phyloP scores from a whole-genome alignment of 495 filamentous ascomycete genomes.

The Neohortaea acidophila region DNA sequence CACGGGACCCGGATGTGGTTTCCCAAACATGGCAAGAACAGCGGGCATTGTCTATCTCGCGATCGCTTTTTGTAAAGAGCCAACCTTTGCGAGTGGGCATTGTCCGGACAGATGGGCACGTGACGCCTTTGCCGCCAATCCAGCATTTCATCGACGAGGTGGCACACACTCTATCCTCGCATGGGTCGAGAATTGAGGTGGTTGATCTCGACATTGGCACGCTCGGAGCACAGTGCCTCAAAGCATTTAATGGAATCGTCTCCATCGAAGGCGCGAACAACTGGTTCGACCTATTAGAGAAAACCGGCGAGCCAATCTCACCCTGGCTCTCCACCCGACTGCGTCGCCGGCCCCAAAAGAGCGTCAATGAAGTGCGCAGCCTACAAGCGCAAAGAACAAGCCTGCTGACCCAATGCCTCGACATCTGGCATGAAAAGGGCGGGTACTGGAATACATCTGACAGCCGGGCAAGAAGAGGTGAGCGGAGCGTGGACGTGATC shows the following conservation, averaged over 20 bases:
- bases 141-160: slow-evolving; percentile 39
- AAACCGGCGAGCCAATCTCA: slow-evolving; percentile 39
- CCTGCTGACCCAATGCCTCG: slow-evolving; percentile 40
- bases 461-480: background rate
- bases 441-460: slow-evolving; percentile 7
- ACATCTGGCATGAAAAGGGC: slow-evolving; percentile 36
- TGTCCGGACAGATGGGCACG: slow-evolving; percentile 40
- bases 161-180: slow-evolving; percentile 26
- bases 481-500: slow-evolving; percentile 23
- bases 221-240: slow-evolving; percentile 37
- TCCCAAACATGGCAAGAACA: slow-evolving; percentile 22
- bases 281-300: slow-evolving; percentile 41
- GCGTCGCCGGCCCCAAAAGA: slow-evolving; percentile 29
- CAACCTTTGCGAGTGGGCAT: slow-evolving; percentile 38
- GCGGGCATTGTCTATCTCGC: background rate
- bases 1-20: slow-evolving; percentile 23
- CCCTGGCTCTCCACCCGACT: slow-evolving; percentile 41
- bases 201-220: slow-evolving; percentile 38
- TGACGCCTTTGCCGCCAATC: slow-evolving; percentile 45
- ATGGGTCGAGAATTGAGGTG: slow-evolving; percentile 31
- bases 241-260: slow-evolving; percentile 39
- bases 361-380: slow-evolving; percentile 31
- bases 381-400: slow-evolving; percentile 35
- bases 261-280: slow-evolving; percentile 36
- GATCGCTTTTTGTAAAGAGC: no score